Base-by-base conservation (phyloP, 257 asterid genomes). In the Buddleja alternifolia region DNA sequence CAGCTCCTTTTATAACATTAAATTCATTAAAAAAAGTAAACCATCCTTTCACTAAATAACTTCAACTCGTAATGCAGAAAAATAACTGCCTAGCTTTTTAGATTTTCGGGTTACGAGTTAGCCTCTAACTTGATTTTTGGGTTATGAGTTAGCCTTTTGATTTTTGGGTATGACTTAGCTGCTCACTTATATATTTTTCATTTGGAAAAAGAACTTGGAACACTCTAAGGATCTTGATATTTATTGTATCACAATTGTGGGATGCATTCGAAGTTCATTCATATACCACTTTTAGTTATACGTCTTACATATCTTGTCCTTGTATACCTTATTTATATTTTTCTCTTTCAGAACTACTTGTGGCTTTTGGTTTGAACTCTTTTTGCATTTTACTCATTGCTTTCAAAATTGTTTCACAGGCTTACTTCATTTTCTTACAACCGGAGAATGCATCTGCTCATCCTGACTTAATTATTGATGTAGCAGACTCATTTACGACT, bases 401-500 rank as follows among this genome's bases (percentile, higher is more conserved):
- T 66, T 78, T 50, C 8, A 59, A 59, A 70, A 70, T 73, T 60
- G 67, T 71, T 64, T 58, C 51, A 48, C 83, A 86, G 90, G 93
- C 67, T 71, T 66, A 71, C 67, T 90, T 90, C 84, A 48, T 63
- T 67, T 72, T 32, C 60, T 66, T 88, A 66, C 76, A 68, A 71
- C 74, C 57, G 55, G 82, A 75, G 73, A 62, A 79, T 65, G 80
- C 81, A 71, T 55, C 73, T 75, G 71, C 70, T 66, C 78, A 78
- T 61, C 78, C 80, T 52, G 71, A 78, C 70, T 71, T 88, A 78
- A 76, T 88, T 46, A 58, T 82, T 47, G 90, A 81, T 61, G 82
- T 88, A 42, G 97, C 92, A 15, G 90, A 84, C 78, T 75, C 95
- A 56, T 66, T 90, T 41, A 75, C 76, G 91, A 75, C 83, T 42